A percentile compares a stretch with the other conserved stretches of the same genome.
Evolutionary conservation across 345 rosid species (phyloP).

Genomic region (Arabis alpina): DNA sequence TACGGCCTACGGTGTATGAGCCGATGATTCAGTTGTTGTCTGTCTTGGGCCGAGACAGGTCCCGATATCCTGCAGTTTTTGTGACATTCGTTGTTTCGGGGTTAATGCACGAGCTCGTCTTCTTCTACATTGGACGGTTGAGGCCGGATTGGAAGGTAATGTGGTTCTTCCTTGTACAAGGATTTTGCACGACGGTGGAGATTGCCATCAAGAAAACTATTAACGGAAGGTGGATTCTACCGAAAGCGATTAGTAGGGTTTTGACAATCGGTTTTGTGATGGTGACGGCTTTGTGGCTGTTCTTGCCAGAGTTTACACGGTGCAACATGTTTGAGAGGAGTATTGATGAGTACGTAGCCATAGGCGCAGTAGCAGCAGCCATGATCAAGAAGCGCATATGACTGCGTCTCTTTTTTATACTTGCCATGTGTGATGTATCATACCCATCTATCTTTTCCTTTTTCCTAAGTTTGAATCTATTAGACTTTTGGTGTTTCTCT

Average conservation of each 20-base stretch:
- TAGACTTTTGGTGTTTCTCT: too few species aligned
- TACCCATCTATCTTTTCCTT: too few species aligned
- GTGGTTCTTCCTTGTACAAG: constrained; percentile 62
- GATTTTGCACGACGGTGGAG: constrained; percentile 47
- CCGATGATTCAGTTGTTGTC: constrained; percentile 40
- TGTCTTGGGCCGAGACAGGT: constrained; percentile 45
- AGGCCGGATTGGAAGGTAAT: constrained; percentile 56
- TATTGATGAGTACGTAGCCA: constrained; percentile 52
- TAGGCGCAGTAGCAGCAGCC: constrained; percentile 34
- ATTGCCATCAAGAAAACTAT: constrained; percentile 48
- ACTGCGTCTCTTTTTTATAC: not conserved
- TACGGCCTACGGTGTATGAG: constrained; percentile 63
- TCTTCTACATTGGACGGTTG: constrained; percentile 58
- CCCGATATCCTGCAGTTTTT: constrained; percentile 47
- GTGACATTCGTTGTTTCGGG: constrained; percentile 58
- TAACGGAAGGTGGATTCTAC: constrained; percentile 35
- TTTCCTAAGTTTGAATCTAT: too few species aligned
- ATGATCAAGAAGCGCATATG: not conserved
- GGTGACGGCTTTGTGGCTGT: constrained; percentile 50
- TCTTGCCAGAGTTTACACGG: constrained; percentile 47
- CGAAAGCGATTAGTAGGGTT: constrained; percentile 33
- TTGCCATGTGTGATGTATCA: not conserved
- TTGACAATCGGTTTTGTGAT: constrained; percentile 51
- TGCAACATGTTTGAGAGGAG: constrained; percentile 38
- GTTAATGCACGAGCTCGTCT: constrained; percentile 67